Evolutionary conservation across 768 basidiomycete genomes (phyloP).

Genomic region (Podaxis rugospora): DNA sequence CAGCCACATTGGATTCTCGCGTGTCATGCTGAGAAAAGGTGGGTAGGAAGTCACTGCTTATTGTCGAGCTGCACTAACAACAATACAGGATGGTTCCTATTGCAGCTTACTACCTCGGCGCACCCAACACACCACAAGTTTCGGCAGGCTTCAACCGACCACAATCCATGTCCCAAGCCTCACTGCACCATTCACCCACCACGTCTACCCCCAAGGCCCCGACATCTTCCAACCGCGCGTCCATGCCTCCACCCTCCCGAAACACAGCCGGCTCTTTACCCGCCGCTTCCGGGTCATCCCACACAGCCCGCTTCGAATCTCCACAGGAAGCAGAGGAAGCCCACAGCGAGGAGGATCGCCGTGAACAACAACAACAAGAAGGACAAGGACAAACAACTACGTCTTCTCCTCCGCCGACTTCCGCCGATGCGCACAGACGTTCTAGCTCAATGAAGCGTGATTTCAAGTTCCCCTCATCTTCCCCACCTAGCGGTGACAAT

Average conservation of each 20-base stretch:
- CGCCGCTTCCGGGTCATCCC: conserved; percentile 14
- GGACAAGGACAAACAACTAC: conserved; percentile 31
- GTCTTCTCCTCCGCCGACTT: background rate
- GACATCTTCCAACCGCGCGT: conserved; percentile 49
- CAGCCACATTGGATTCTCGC: conserved; percentile 94
- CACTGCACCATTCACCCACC: conserved; percentile 41
- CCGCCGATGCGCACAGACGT: conserved; percentile 26
- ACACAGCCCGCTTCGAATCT: conserved; percentile 36
- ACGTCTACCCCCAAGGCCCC: conserved; percentile 26
- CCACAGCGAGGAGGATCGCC: conserved; percentile 25
- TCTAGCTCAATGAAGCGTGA: conserved; percentile 76
- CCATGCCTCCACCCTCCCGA: conserved; percentile 60
- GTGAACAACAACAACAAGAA: conserved; percentile 13
- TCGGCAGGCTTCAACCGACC: conserved; percentile 45
- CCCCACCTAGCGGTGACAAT: conserved; percentile 22
- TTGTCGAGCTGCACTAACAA: background rate
- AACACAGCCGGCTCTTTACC: conserved; percentile 26
- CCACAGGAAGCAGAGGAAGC: conserved; percentile 46
- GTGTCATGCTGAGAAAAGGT: conserved; percentile 84
- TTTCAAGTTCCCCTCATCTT: conserved; percentile 63
- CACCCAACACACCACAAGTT: conserved; percentile 38
- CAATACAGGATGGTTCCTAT: conserved; percentile 79
- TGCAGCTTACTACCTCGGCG: conserved; percentile 75
- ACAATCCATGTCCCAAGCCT: conserved; percentile 75
- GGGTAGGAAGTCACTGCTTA: conserved; percentile 17